phyloP scores from a whole-genome alignment of 2,329 filamentous ascomycete genomes.

The Calonectria ilicicola region DNA sequence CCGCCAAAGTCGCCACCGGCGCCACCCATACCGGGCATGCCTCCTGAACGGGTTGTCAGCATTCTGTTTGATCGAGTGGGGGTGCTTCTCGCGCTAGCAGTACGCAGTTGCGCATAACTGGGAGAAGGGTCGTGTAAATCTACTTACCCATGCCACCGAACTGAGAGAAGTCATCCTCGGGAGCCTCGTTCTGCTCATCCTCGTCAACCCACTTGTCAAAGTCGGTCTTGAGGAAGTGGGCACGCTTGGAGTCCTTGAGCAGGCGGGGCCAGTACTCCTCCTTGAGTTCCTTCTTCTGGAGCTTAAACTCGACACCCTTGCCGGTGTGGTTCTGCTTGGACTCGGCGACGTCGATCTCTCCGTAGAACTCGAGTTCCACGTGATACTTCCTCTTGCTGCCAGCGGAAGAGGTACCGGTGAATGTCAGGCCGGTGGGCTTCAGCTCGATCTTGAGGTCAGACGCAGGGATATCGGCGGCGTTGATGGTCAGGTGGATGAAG shows the following conservation, averaged over 20 bases:
- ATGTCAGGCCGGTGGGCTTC: slow-evolving; percentile 80
- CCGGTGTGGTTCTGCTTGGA: slow-evolving; percentile 90
- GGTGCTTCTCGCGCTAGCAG: neutral
- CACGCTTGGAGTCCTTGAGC: slow-evolving; percentile 88
- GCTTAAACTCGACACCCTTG: slow-evolving; percentile 89
- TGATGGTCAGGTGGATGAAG: slow-evolving; percentile 93
- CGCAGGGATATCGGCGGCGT: slow-evolving; percentile 84
- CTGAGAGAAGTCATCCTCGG: slow-evolving; percentile 82
- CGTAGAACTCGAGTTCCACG: slow-evolving; percentile 88
- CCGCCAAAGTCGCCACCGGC: slow-evolving; percentile 82
- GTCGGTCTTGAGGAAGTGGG: slow-evolving; percentile 97
- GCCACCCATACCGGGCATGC: slow-evolving; percentile 65
- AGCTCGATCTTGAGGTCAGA: slow-evolving; percentile 85
- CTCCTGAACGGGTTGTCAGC: slow-evolving; percentile 50
- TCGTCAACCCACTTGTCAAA: slow-evolving; percentile 99
- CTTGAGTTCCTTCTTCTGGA: slow-evolving; percentile 97
- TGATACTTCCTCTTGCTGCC: slow-evolving; percentile 86
- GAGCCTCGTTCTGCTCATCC: slow-evolving; percentile 94
- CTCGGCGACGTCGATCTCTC: slow-evolving; percentile 86
- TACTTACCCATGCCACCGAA: slow-evolving; percentile 74
- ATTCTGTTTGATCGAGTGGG: neutral
- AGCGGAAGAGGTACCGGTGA: slow-evolving; percentile 84
- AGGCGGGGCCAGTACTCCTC: slow-evolving; percentile 96
- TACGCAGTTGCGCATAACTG: neutral
- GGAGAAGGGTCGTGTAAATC: neutral